Evolutionary conservation across 2,329 filamentous ascomycete species (phyloP).

Genomic region (Tolypocladium album): DNA sequence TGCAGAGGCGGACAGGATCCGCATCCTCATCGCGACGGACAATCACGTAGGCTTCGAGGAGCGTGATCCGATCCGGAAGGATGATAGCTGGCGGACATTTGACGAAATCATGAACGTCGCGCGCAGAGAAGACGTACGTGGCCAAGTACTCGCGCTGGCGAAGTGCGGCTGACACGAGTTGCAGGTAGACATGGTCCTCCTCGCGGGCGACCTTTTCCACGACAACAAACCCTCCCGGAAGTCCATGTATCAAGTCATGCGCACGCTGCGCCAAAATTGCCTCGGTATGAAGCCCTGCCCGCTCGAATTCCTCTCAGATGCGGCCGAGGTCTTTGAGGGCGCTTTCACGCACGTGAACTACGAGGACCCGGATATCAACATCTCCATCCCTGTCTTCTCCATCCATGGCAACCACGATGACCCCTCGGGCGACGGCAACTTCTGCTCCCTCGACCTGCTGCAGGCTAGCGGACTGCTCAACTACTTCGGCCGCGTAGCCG

Average conservation of each 20-base stretch:
- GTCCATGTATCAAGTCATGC: slow-evolving; percentile 95
- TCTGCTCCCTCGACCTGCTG: slow-evolving; percentile 80
- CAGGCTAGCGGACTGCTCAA: slow-evolving; percentile 89
- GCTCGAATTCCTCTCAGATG: slow-evolving; percentile 88
- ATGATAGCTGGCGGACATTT: slow-evolving; percentile 95
- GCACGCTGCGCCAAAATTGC: slow-evolving; percentile 84
- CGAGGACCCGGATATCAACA: slow-evolving; percentile 92
- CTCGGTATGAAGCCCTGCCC: slow-evolving; percentile 92
- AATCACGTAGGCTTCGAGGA: slow-evolving; percentile 98
- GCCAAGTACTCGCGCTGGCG: background rate
- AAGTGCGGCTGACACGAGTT: background rate
- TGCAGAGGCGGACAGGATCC: slow-evolving; percentile 69
- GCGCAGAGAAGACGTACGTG: slow-evolving; percentile 61
- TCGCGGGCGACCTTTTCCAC: slow-evolving; percentile 92
- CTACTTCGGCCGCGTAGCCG: slow-evolving; percentile 86
- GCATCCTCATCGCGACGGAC: slow-evolving; percentile 87
- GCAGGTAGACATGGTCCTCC: slow-evolving; percentile 86
- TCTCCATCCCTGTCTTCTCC: slow-evolving; percentile 93
- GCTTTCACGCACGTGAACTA: slow-evolving; percentile 95
- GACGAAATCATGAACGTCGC: slow-evolving; percentile 91
- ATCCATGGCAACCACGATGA: slow-evolving; percentile 99
- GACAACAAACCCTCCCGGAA: slow-evolving; percentile 96
- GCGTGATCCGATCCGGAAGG: slow-evolving; percentile 83
- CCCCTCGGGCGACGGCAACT: slow-evolving; percentile 89
- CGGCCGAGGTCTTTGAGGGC: slow-evolving; percentile 79